Base-by-base conservation (phyloP, 164 flowering plant genomes). In the Hamamelis virginiana region DNA sequence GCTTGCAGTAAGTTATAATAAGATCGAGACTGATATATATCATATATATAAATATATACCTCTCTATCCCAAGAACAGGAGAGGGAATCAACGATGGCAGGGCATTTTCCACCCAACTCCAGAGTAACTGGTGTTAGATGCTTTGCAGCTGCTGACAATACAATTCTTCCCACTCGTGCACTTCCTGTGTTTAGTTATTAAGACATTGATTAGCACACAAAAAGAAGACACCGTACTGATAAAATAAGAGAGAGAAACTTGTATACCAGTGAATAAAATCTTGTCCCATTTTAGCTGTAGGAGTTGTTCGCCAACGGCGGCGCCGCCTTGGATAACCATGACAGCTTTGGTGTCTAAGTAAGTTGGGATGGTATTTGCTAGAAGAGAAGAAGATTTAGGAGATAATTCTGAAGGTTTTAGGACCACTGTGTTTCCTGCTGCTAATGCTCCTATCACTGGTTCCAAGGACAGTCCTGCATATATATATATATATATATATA, bases 21-120 rank as follows among this genome's bases (percentile, higher is more conserved):
- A n/a, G n/a, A n/a, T n/a, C n/a, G n/a, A n/a, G n/a, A n/a, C n/a
- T n/a, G n/a, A n/a, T n/a, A n/a, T n/a, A n/a, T n/a, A n/a, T n/a
- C n/a, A n/a, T 33, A 6, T 33, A 33, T 33, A 33, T 33, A 33
- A 2, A 33, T 33, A 33, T 33, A 12, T 48, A 78, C 84, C 80
- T 81, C 46, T 64, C 16, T 65, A 16, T 75, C 75, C 78, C 75
- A 81, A 46, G 81, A 77, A 64, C 62, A 57, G 1, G 80, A 70
- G 28, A 79, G 60, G 50, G 75, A 72, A 64, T 80, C 85, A 58
- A 78, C 62, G 19, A 80, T 53, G 18, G 76, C 80, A 0, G 85
- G 83, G 55, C 83, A 77, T 68, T 82, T 82, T 18, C 81, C 85
- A 21, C 85, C 85, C 60, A 82, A 21, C 75, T 82, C 83, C 14